Percentiles rank a stretch among this genome's conserved stretches.
Evolutionary conservation across 1,139 yeast genomes (phyloP).

Genomic region (Spencermartinsiella ligniputridi): DNA sequence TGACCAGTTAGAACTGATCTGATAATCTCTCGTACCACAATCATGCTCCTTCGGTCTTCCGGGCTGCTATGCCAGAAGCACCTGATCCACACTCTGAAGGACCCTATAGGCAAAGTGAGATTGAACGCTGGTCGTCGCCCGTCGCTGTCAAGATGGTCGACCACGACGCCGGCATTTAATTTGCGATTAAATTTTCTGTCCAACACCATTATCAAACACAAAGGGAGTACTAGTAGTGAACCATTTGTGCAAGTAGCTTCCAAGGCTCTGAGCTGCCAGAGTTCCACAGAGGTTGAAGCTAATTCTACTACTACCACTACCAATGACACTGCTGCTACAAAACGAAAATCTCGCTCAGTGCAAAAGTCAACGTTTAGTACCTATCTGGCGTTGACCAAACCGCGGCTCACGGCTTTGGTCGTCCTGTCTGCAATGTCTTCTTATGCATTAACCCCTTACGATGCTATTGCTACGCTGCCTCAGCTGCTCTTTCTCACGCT

Average conservation of each 20-base stretch:
- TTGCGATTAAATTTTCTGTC: neutral
- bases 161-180: neutral
- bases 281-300: slow-evolving; percentile 6
- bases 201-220: neutral
- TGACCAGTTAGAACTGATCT: neutral
- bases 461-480: slow-evolving; percentile 65
- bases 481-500: slow-evolving; percentile 67
- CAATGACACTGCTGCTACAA: slow-evolving; percentile 1
- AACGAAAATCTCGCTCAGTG: neutral
- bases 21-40: neutral
- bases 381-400: slow-evolving; percentile 79
- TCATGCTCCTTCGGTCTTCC: neutral
- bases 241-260: slow-evolving; percentile 8
- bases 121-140: neutral
- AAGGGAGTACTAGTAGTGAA: neutral
- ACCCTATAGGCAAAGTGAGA: neutral
- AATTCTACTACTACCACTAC: slow-evolving; percentile 3
- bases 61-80: neutral
- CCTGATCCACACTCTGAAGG: neutral
- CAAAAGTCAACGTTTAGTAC: slow-evolving; percentile 22
- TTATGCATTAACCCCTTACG: slow-evolving; percentile 84
- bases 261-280: slow-evolving; percentile 24
- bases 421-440: slow-evolving; percentile 91
- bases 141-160: neutral
- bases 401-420: slow-evolving; percentile 79